Conservation (phyloP, 179 eudicot genomes). For the Pouteria campechiana region DNA sequence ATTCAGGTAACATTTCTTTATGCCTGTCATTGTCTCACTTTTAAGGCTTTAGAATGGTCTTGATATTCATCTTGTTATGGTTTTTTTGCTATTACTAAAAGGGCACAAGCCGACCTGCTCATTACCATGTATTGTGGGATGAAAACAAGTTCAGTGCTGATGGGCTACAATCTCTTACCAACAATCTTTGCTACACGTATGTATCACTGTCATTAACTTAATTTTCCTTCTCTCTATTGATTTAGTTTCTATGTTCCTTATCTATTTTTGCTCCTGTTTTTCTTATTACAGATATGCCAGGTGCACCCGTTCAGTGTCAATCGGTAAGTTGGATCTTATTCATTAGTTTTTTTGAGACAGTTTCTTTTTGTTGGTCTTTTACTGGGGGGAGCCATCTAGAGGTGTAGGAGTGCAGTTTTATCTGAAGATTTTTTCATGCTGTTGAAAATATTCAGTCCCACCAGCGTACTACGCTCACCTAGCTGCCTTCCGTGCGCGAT, state of each 20-base stretch:
- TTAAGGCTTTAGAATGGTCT: not conserved
- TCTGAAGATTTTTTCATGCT: not conserved
- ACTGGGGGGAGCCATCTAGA: no score
- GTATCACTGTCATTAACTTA: not conserved
- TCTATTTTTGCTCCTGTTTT: not conserved
- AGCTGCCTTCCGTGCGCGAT: slow-evolving; percentile 89
- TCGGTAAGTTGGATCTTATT: no score
- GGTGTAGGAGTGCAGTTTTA: no score
- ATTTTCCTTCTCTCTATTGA: not conserved
- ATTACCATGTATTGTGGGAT: slow-evolving; percentile 91
- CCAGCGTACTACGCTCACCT: slow-evolving; percentile 95
- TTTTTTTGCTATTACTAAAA: slow-evolving; percentile 3
- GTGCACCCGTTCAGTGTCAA: slow-evolving; percentile 59
- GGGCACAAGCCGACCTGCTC: slow-evolving; percentile 99
- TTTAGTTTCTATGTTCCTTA: not conserved
- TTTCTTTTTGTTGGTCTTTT: no score
- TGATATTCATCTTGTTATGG: not conserved
- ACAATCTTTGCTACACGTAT: slow-evolving; percentile 88
- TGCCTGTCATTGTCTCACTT: not conserved
- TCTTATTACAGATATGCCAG: slow-evolving; percentile 33
- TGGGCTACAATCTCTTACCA: slow-evolving; percentile 67
- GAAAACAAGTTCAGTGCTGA: slow-evolving; percentile 91
- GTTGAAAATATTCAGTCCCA: slow-evolving; percentile 34
- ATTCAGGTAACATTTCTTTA: slow-evolving; percentile 36
- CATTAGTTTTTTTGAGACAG: no score